Conservation (phyloP, 768 basidiomycete species). For the Russula earlei region DNA sequence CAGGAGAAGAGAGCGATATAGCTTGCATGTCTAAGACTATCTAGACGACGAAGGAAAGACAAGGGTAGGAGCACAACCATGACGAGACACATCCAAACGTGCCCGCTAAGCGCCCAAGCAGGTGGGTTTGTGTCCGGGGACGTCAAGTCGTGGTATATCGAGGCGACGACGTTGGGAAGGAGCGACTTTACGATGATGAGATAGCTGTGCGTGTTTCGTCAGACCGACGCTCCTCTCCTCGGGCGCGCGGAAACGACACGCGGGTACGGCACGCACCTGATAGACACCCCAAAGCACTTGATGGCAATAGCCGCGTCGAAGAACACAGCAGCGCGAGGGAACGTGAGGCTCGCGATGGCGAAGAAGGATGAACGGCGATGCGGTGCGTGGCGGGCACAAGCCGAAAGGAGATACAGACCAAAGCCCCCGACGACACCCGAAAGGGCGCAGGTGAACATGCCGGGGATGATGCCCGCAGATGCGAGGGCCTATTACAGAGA, state of each 20-base stretch:
- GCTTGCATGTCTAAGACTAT: slow-evolving; percentile 84
- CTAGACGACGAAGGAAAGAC: slow-evolving; percentile 71
- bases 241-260: slow-evolving; percentile 11
- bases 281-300: slow-evolving; percentile 95
- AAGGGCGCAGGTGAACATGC: slow-evolving; percentile 77
- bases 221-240: neutral
- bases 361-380: slow-evolving; percentile 79
- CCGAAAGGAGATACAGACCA: slow-evolving; percentile 80
- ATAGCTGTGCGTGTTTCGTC: slow-evolving; percentile 42
- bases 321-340: slow-evolving; percentile 77
- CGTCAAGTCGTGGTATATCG: slow-evolving; percentile 71
- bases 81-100: slow-evolving; percentile 73
- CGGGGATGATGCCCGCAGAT: slow-evolving; percentile 82
- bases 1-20: slow-evolving; percentile 88
- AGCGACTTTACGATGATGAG: slow-evolving; percentile 89
- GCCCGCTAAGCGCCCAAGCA: slow-evolving; percentile 63
- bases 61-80: slow-evolving; percentile 74
- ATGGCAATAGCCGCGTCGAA: slow-evolving; percentile 92
- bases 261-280: slow-evolving; percentile 62
- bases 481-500: slow-evolving; percentile 61
- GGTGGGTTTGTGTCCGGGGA: slow-evolving; percentile 58
- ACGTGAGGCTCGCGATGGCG: slow-evolving; percentile 74
- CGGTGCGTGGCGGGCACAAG: slow-evolving; percentile 68
- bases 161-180: slow-evolving; percentile 82
- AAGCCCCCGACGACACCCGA: slow-evolving; percentile 72